Evolutionary conservation across 140 eudicot species (phyloP).

Genomic region (Ambrosia hybrid): DNA sequence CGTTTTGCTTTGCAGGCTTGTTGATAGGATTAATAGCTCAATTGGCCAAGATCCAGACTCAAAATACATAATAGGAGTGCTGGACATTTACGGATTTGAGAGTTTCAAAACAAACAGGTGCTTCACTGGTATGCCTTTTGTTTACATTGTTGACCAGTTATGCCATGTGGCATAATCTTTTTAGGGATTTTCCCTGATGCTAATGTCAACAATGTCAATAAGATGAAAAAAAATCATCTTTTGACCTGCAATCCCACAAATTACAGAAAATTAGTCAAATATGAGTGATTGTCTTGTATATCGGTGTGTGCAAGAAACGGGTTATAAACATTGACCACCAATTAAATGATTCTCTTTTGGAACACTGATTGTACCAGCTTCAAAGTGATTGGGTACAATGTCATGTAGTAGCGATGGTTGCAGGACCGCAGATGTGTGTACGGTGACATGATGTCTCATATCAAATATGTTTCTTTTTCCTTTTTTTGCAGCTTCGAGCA

Average conservation of each 20-base stretch:
- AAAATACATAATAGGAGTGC: conserved; percentile 81
- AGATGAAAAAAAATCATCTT: conserved; percentile 12
- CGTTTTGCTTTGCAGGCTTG: conserved; percentile 57
- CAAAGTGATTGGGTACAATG: conserved; percentile 2
- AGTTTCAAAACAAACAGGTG: conserved; percentile 99
- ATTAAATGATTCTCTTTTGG: conserved; percentile 1
- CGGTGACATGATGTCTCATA: conserved; percentile 9
- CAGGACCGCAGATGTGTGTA: conserved; percentile 7
- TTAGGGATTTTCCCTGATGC: conserved; percentile 16
- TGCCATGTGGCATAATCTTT: conserved; percentile 28
- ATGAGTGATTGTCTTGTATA: background rate
- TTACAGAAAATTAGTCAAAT: conserved; percentile 13
- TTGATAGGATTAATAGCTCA: conserved; percentile 82
- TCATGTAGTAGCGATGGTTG: conserved; percentile 10
- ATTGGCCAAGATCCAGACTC: conserved; percentile 94
- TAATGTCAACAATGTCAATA: conserved; percentile 29
- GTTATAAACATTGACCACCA: conserved; percentile 11
- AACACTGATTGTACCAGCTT: background rate
- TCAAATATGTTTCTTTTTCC: background rate
- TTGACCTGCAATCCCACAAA: background rate
- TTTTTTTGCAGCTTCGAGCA: conserved; percentile 90
- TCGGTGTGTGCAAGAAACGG: conserved; percentile 1
- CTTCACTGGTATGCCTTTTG: conserved; percentile 84
- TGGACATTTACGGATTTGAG: conserved; percentile 96
- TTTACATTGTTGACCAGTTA: conserved; percentile 45